Conservation (phyloP, 2,329 filamentous ascomycete genomes). For the Xylaria sp. region DNA sequence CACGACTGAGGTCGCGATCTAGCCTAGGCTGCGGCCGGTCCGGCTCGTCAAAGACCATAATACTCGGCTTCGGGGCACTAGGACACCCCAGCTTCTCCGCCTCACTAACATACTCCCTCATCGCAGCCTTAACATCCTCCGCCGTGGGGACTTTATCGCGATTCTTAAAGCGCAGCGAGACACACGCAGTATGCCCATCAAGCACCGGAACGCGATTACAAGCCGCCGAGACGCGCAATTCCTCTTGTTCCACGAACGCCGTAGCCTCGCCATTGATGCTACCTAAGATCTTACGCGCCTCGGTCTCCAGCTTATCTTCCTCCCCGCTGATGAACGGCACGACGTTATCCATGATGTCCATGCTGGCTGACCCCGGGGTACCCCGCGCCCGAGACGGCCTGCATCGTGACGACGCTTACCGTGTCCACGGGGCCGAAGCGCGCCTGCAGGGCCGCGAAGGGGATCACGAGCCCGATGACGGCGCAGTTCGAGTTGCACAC, state of each 20-base stretch:
- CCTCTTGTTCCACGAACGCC: conserved; percentile 75
- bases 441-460: conserved; percentile 86
- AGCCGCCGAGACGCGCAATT: conserved; percentile 79
- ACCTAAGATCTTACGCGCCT: conserved; percentile 94
- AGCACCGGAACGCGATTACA: conserved; percentile 96
- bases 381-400: conserved; percentile 91
- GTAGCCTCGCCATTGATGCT: conserved; percentile 72
- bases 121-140: conserved; percentile 76
- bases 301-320: conserved; percentile 94
- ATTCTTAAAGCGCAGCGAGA: conserved; percentile 81
- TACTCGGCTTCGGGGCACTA: conserved; percentile 80
- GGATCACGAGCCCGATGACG: conserved; percentile 94
- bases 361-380: conserved; percentile 88
- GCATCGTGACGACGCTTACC: conserved; percentile 86
- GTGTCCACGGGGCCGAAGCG: conserved; percentile 82
- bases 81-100: conserved; percentile 84
- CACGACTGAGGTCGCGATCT: conserved; percentile 82
- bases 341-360: conserved; percentile 97
- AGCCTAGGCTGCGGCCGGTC: conserved; percentile 91
- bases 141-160: conserved; percentile 76
- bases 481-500: conserved; percentile 99
- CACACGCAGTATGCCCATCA: conserved; percentile 94
- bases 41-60: conserved; percentile 86
- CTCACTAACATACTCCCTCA: conserved; percentile 82
- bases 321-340: conserved; percentile 93